Evolutionary conservation across 1,139 yeast genomes (phyloP).

Genomic region (Taiozyma sp.): DNA sequence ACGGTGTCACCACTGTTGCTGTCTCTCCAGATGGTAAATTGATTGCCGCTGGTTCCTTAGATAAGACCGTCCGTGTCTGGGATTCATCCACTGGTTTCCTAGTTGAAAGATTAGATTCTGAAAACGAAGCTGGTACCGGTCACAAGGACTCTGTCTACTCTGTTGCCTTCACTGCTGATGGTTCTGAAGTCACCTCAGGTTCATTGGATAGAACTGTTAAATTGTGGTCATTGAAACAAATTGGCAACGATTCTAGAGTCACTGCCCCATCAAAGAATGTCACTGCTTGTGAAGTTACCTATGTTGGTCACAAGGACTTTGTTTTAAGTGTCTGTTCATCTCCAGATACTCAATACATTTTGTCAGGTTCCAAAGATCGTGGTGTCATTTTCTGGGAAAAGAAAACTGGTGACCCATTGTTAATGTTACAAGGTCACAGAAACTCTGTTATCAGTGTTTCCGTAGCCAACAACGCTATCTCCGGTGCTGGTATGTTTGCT

Average conservation of each 20-base stretch:
- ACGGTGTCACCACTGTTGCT: conserved; percentile 97
- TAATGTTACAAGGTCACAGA: conserved; percentile 96
- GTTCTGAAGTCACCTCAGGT: conserved; percentile 90
- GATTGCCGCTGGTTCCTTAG: conserved; percentile 96
- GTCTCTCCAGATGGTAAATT: conserved; percentile 92
- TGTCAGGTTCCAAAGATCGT: conserved; percentile 95
- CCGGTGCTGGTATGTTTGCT: conserved; percentile 76
- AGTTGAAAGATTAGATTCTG: conserved; percentile 90
- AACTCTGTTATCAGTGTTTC: conserved; percentile 95
- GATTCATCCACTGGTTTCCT: conserved; percentile 90
- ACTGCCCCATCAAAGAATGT: conserved; percentile 37
- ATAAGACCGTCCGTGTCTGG: conserved; percentile 96
- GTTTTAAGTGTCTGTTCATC: conserved; percentile 93
- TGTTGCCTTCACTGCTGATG: conserved; percentile 89
- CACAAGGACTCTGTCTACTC: conserved; percentile 96
- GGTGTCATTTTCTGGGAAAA: conserved; percentile 98
- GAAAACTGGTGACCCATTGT: conserved; percentile 81
- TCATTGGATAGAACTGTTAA: conserved; percentile 95
- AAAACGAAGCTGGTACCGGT: conserved; percentile 82
- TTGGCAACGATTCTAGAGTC: conserved; percentile 36
- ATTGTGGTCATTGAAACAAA: conserved; percentile 79
- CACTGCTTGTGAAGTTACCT: conserved; percentile 78
- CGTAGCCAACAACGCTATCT: conserved; percentile 70
- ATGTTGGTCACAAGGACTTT: conserved; percentile 94
- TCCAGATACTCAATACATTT: conserved; percentile 86